Percentiles rank a stretch among this genome's conserved stretches.
phyloP scores from a whole-genome alignment of 495 filamentous ascomycete species.

The Chaetomium tenue region DNA sequence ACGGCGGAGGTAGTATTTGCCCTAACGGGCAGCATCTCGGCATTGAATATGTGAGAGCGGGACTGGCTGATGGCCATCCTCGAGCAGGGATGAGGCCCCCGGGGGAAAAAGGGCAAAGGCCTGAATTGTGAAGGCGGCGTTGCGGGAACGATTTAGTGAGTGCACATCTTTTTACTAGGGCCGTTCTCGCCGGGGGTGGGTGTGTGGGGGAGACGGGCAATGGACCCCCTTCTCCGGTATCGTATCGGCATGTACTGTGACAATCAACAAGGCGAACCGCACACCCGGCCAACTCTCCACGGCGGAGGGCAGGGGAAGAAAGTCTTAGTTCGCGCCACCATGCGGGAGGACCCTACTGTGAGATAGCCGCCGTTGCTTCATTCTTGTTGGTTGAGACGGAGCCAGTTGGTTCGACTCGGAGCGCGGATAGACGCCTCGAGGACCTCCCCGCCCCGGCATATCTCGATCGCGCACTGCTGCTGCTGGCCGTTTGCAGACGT shows the following conservation, averaged over 20 bases:
- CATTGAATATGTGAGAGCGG: slow-evolving; percentile 1
- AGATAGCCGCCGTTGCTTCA: slow-evolving; percentile 23
- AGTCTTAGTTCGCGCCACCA: slow-evolving; percentile 13
- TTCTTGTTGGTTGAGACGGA: slow-evolving; percentile 10
- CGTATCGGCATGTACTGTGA: slow-evolving; percentile 11
- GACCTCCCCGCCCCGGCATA: slow-evolving; percentile 17
- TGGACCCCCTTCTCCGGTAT: not conserved
- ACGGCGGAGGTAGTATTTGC: slow-evolving; percentile 6
- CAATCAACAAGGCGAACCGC: slow-evolving; percentile 2
- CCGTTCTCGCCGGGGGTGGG: not conserved
- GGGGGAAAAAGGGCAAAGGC: not conserved
- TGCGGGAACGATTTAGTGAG: slow-evolving; percentile 2
- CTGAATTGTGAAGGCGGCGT: slow-evolving; percentile 14
- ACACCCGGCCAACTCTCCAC: not conserved
- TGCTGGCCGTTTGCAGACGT: slow-evolving; percentile 13
- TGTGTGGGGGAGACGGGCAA: not conserved
- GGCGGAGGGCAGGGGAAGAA: not conserved
- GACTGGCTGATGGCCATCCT: not conserved
- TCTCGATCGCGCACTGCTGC: slow-evolving; percentile 17
- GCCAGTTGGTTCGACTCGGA: slow-evolving; percentile 8
- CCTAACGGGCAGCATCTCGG: slow-evolving; percentile 3
- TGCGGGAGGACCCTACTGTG: slow-evolving; percentile 6
- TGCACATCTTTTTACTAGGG: slow-evolving; percentile 3
- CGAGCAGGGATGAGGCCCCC: not conserved
- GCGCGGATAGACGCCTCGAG: slow-evolving; percentile 19